Conservation (phyloP, 352 stramenopile genomes). For the Phytopythium cucurbitacearum region DNA sequence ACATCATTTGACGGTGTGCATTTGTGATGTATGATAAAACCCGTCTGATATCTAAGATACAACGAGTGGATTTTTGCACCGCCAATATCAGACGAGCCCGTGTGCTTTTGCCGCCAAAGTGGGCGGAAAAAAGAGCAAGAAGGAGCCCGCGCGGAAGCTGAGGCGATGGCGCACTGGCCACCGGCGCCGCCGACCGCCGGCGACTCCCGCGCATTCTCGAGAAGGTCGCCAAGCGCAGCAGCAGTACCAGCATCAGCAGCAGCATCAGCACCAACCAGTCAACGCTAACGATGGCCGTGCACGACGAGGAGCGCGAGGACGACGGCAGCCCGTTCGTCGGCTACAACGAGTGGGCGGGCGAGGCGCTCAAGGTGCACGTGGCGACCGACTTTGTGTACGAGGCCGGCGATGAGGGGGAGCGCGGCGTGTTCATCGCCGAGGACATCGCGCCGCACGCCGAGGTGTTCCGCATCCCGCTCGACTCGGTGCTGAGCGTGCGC, state of each 20-base stretch:
- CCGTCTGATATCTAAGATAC: too few species aligned
- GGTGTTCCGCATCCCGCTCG: constrained; percentile 60
- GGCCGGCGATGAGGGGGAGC: constrained; percentile 34
- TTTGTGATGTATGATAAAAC: too few species aligned
- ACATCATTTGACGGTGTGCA: too few species aligned
- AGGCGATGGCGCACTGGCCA: background rate
- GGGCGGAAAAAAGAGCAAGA: constrained; percentile 8
- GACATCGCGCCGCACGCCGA: constrained; percentile 70
- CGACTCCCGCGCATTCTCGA: background rate
- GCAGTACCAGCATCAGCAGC: background rate
- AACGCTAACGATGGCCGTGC: constrained; percentile 1
- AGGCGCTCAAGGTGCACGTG: constrained; percentile 46
- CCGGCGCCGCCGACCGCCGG: background rate
- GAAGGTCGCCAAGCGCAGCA: background rate
- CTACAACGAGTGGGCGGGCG: constrained; percentile 73
- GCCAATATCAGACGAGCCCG: too few species aligned
- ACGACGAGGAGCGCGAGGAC: constrained; percentile 5
- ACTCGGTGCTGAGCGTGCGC: constrained; percentile 54
- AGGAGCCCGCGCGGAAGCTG: constrained; percentile 2
- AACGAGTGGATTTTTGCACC: too few species aligned
- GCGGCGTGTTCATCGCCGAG: constrained; percentile 77
- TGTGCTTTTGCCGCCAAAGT: background rate
- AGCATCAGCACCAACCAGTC: background rate
- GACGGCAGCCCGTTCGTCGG: constrained; percentile 40
- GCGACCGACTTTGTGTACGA: constrained; percentile 85